phyloP scores from a whole-genome alignment of 192 early-diverging fungal genomes.

The Rhizoclosmatium sp. region DNA sequence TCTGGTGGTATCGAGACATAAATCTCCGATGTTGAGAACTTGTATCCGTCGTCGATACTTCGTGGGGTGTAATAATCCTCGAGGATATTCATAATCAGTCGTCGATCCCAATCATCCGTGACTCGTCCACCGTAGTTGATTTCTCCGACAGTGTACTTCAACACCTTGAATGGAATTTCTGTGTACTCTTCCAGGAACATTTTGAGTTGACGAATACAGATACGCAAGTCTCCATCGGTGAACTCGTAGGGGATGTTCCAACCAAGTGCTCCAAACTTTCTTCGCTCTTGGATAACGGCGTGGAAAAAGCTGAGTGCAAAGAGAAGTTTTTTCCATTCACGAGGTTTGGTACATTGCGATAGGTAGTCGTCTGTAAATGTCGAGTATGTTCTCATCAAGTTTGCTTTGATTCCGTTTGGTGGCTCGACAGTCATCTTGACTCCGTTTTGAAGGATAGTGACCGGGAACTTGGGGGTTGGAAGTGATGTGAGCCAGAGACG shows the following conservation, averaged over 20 bases:
- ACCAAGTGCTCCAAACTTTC: conserved; percentile 65
- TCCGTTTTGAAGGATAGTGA: conserved; percentile 67
- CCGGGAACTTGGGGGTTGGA: conserved; percentile 67
- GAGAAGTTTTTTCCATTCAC: conserved; percentile 63
- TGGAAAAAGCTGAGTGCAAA: conserved; percentile 69
- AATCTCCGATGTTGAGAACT: conserved; percentile 53
- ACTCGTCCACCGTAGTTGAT: conserved; percentile 71
- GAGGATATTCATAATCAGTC: conserved; percentile 66
- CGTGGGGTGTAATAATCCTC: conserved; percentile 63
- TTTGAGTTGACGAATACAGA: conserved; percentile 65
- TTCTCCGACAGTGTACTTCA: conserved; percentile 67
- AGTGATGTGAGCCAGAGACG: conserved; percentile 67
- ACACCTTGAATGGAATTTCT: conserved; percentile 66
- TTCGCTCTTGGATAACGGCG: conserved; percentile 65
- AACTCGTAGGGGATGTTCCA: conserved; percentile 73
- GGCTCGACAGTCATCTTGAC: conserved; percentile 69
- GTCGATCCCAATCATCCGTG: conserved; percentile 66
- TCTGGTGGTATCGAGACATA: conserved; percentile 60
- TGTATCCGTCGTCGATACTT: conserved; percentile 60
- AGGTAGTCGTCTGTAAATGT: conserved; percentile 67
- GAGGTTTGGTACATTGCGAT: conserved; percentile 50
- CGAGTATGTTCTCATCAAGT: conserved; percentile 61
- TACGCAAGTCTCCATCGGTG: conserved; percentile 63
- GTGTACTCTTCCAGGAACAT: conserved; percentile 70
- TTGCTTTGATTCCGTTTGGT: conserved; percentile 69